Percentiles rank a stretch among this genome's conserved stretches.
Conservation (phyloP, 768 basidiomycete species). For the Fomitopsis serialis region DNA sequence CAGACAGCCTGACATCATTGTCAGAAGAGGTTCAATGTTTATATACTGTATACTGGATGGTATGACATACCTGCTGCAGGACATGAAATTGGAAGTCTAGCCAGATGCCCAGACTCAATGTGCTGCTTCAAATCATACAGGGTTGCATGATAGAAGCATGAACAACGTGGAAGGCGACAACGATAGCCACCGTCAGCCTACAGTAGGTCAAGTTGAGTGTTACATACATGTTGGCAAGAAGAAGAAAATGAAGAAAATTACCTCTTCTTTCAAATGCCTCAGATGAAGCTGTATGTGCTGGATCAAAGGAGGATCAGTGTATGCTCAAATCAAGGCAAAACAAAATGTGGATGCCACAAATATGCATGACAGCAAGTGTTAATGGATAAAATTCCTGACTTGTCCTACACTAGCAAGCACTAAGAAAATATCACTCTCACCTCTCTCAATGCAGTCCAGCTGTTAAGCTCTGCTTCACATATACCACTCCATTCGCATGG, state of each 20-base stretch:
- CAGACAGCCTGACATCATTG: neutral
- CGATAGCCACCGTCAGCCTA: neutral
- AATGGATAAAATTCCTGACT: too few relatives aligned
- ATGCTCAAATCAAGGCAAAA: neutral
- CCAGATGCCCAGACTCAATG: slow-evolving; percentile 12
- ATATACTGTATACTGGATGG: neutral
- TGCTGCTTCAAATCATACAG: slow-evolving; percentile 9
- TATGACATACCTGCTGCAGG: slow-evolving; percentile 9
- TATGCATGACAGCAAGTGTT: neutral
- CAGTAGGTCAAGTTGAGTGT: neutral
- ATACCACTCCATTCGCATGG: slow-evolving; percentile 8
- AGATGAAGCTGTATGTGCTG: slow-evolving; percentile 12
- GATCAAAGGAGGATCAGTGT: neutral
- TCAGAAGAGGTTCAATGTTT: neutral
- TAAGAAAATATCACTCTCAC: neutral
- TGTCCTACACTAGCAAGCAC: neutral
- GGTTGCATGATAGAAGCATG: slow-evolving; percentile 4
- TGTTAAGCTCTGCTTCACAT: slow-evolving; percentile 11
- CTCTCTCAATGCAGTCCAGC: slow-evolving; percentile 14
- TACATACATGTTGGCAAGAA: neutral
- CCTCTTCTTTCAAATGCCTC: neutral
- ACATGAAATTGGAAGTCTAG: slow-evolving; percentile 10
- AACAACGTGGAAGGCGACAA: slow-evolving; percentile 8
- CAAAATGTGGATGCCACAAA: neutral
- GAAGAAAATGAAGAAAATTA: neutral